These are phyloP conservation scores for Leishmania braziliensis DNA, from an alignment of 208 protist genomes.

Conservation along the genomic window DNA sequence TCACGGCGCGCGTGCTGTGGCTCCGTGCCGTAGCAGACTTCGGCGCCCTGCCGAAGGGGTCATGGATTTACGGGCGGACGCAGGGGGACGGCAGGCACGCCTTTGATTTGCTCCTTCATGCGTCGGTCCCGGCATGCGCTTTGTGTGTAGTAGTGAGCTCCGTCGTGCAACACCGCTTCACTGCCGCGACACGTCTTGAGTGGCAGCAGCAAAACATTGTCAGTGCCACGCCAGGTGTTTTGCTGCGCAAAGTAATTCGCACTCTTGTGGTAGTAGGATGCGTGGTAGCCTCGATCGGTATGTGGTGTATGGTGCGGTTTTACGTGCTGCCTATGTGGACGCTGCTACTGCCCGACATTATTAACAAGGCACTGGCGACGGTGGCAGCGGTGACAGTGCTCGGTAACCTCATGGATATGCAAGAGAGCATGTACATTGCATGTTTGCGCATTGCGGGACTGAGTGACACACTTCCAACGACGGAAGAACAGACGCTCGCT, in stretches of 20 bases:
- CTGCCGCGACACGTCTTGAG: slow-evolving; percentile 26
- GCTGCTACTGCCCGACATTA: slow-evolving; percentile 43
- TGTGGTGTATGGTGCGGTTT: slow-evolving; percentile 25
- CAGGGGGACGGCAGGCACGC: slow-evolving; percentile 18
- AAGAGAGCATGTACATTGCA: slow-evolving; percentile 67
- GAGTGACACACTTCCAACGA: slow-evolving; percentile 27
- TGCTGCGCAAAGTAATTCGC: slow-evolving; percentile 70
- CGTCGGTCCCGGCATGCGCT: slow-evolving; percentile 5
- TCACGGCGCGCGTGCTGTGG: slow-evolving; percentile 30
- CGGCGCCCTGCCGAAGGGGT: slow-evolving; percentile 8
- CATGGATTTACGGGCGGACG: slow-evolving; percentile 25
- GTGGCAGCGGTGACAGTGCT: slow-evolving; percentile 59
- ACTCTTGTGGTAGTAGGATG: slow-evolving; percentile 62
- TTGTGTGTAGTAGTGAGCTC: slow-evolving; percentile 31
- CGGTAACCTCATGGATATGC: slow-evolving; percentile 77
- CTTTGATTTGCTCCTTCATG: slow-evolving; percentile 28
- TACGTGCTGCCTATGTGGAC: slow-evolving; percentile 45
- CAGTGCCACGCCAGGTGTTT: slow-evolving; percentile 52
- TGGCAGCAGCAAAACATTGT: slow-evolving; percentile 54
- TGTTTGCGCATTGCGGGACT: slow-evolving; percentile 61
- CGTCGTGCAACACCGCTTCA: slow-evolving; percentile 25
- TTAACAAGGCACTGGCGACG: slow-evolving; percentile 41
- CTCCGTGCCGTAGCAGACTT: slow-evolving; percentile 32
- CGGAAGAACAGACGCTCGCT: background rate
- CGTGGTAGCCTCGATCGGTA: slow-evolving; percentile 32